Evolutionary conservation across 495 filamentous ascomycete species (phyloP), one percentile per base, ranked within the genome.

Genomic region (Cladorrhinum samala): DNA sequence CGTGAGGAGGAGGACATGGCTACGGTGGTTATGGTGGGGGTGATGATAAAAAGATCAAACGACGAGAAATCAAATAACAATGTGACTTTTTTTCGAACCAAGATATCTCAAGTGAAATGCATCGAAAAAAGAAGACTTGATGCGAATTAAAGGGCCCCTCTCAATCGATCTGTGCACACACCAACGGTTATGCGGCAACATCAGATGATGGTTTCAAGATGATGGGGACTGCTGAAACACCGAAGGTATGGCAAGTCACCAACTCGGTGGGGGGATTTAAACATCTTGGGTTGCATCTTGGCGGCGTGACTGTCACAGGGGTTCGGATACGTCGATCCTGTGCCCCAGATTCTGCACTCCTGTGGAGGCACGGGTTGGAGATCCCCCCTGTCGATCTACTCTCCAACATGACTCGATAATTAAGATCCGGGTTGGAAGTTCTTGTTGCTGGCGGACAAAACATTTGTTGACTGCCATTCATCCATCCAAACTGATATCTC

Each of bases 311-410:
- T 49, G 53, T 46, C 21, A 16, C 47, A 51, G 45, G 39, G 39
- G 45, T 23, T 9, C 27, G 27, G 27, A 40, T 18, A 3, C 19
- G 43, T 24, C 25, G 49, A 49, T 57, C 49, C n/a, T 40, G 49
- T 37, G 44, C 44, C 48, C 48, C 46, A 9, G 47, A 37, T 41
- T 25, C 46, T 57, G 55, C 47, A 50, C 56, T 46, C 42, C 46
- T 55, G 53, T 45, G 20, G 17, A 39, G 6, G 17, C 23, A 19
- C 39, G 9, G 1, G 51, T 45, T 24, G 19, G 30, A 56, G 42
- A 40, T 45, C 53, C 46, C 24, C 33, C 45, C 41, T 37, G 38
- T 38, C 25, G 40, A 9, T 40, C 33, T 33, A 25, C 42, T n/a
- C n/a, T 24, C 44, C 19, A 3, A 16, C 20, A 18, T 43, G 41